Conservation (phyloP, 805 yeast species). For the Lachancea mirantina region DNA sequence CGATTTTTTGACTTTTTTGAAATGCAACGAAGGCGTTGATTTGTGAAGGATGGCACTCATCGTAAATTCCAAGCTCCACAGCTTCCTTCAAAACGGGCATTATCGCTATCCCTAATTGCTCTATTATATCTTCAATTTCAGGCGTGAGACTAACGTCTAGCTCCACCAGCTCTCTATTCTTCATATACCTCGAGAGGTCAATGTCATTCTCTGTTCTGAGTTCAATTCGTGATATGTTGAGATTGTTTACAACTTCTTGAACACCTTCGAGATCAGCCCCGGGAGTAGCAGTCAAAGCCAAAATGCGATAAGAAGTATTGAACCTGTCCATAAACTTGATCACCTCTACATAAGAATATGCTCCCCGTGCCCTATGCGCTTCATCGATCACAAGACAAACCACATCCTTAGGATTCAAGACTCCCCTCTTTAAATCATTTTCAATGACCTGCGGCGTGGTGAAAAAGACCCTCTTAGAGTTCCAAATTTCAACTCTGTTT, state of each 20-base stretch:
- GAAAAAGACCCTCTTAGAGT: slow-evolving; percentile 68
- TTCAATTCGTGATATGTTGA: slow-evolving; percentile 70
- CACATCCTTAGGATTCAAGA: slow-evolving; percentile 66
- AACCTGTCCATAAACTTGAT: slow-evolving; percentile 56
- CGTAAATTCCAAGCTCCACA: slow-evolving; percentile 54
- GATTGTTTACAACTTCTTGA: slow-evolving; percentile 71
- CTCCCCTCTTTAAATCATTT: slow-evolving; percentile 73
- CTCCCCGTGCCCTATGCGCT: slow-evolving; percentile 90
- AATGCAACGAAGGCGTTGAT: slow-evolving; percentile 66
- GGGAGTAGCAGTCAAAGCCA: slow-evolving; percentile 95
- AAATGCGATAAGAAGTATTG: slow-evolving; percentile 59
- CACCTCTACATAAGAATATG: slow-evolving; percentile 84
- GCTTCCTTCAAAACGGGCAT: slow-evolving; percentile 59
- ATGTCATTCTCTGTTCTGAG: slow-evolving; percentile 77
- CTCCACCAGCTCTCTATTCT: slow-evolving; percentile 53
- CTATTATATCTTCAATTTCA: slow-evolving; percentile 52
- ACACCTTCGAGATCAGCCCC: slow-evolving; percentile 83
- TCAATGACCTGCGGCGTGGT: slow-evolving; percentile 96
- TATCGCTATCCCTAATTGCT: slow-evolving; percentile 54
- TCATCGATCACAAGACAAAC: slow-evolving; percentile 84
- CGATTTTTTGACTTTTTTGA: slow-evolving; percentile 56
- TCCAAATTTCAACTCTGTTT: slow-evolving; percentile 76
- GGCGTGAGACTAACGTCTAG: slow-evolving; percentile 45
- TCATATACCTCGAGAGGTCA: slow-evolving; percentile 77
- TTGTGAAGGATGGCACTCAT: slow-evolving; percentile 55